Evolutionary conservation across 306 rosid species (phyloP).

Genomic region (Vigna angularis): DNA sequence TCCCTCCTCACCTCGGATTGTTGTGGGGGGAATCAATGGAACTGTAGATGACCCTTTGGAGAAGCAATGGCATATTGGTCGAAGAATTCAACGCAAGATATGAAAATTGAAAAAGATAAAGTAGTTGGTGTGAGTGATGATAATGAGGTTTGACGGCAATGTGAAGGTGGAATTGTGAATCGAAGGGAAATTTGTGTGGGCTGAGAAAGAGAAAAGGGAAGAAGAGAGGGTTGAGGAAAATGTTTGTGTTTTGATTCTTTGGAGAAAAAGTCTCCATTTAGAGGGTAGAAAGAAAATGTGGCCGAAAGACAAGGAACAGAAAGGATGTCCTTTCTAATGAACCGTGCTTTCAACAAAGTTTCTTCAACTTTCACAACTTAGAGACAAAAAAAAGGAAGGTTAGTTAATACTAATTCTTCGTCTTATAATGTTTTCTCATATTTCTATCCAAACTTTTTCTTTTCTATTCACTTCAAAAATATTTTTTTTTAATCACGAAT

Average conservation of each 20-base stretch:
- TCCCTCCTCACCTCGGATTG: background rate
- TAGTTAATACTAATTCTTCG: conserved; percentile 16
- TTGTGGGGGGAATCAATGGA: background rate
- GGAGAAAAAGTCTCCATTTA: conserved; percentile 61
- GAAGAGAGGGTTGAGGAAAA: conserved; percentile 19
- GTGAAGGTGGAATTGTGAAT: conserved; percentile 27
- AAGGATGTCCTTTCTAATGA: conserved; percentile 34
- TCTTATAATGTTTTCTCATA: background rate
- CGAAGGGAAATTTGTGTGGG: conserved; percentile 37
- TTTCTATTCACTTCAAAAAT: background rate
- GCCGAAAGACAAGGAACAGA: conserved; percentile 59
- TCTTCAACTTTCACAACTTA: conserved; percentile 25
- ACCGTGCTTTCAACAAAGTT: conserved; percentile 6
- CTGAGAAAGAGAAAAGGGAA: conserved; percentile 40
- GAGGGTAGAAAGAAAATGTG: conserved; percentile 54
- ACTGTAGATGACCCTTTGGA: conserved; percentile 38
- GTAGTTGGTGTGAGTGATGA: conserved; percentile 22
- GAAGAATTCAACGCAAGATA: background rate
- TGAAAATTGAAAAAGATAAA: background rate
- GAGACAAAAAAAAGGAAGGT: conserved; percentile 14
- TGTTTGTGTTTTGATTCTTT: conserved; percentile 29
- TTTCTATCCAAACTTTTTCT: background rate
- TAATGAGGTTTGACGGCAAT: conserved; percentile 18
- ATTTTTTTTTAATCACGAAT: background rate
- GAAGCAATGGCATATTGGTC: background rate